phyloP scores from a whole-genome alignment of 305 asterid genomes.

The Fraxinus platypoda region DNA sequence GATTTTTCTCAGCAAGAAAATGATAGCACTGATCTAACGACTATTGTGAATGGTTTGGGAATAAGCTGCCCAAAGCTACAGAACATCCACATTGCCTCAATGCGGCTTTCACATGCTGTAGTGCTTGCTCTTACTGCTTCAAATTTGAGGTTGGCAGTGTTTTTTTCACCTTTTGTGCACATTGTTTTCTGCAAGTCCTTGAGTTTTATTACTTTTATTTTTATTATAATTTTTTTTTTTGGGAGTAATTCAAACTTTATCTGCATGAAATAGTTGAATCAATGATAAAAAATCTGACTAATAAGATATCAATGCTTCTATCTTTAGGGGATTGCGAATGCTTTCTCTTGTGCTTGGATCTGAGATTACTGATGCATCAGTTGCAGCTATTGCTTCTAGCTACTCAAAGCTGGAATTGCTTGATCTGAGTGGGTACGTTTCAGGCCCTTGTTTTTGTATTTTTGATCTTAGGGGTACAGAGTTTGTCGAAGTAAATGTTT shows the following conservation, averaged over 20 bases:
- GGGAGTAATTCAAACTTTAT: neutral
- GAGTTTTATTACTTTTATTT: neutral
- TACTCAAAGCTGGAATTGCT: constrained; percentile 82
- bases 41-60: constrained; percentile 66
- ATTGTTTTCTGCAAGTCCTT: neutral
- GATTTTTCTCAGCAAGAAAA: constrained; percentile 78
- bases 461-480: neutral
- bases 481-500: neutral
- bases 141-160: constrained; percentile 59
- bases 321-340: constrained; percentile 72
- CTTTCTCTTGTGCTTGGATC: constrained; percentile 95
- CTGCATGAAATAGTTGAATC: neutral
- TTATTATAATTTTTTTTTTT: neutral
- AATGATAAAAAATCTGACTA: neutral
- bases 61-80: constrained; percentile 83
- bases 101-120: constrained; percentile 69
- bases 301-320: neutral
- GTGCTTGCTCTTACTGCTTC: constrained; percentile 85
- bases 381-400: constrained; percentile 84
- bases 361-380: constrained; percentile 93
- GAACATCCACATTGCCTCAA: constrained; percentile 78
- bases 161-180: neutral
- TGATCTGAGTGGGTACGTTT: constrained; percentile 94
- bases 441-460: neutral
- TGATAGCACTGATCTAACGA: constrained; percentile 67